Evolutionary conservation across 2,329 filamentous ascomycete species (phyloP).

Genomic region (Colletotrichum nymphaeae): DNA sequence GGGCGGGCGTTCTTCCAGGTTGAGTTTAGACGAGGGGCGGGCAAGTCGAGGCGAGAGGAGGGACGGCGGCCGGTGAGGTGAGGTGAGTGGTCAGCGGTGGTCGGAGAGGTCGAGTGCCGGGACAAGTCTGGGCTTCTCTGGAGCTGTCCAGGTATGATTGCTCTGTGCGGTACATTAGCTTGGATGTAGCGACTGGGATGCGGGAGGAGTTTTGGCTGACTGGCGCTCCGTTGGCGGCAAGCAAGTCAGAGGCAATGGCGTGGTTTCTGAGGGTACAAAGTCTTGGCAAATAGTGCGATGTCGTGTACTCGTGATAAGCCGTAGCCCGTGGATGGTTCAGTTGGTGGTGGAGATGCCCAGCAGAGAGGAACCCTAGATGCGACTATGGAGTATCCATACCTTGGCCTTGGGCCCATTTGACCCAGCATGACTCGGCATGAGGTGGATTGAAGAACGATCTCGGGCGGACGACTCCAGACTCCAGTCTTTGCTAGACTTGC

Average conservation of each 20-base stretch:
- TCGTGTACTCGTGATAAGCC: background rate
- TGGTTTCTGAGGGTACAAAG: background rate
- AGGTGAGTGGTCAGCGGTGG: constrained; percentile 2
- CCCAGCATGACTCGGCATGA: constrained; percentile 3
- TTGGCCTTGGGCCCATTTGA: background rate
- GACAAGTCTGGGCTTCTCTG: background rate
- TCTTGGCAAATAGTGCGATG: constrained; percentile 18
- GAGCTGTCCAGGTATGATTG: background rate
- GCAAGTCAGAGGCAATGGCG: background rate
- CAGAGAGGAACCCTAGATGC: background rate
- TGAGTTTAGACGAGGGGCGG: background rate
- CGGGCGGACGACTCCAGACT: background rate
- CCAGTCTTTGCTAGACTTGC: background rate
- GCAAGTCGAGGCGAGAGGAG: constrained; percentile 16
- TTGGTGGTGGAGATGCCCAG: background rate
- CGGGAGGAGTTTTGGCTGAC: background rate
- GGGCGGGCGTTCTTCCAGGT: background rate
- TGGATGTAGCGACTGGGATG: background rate
- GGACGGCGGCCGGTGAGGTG: background rate
- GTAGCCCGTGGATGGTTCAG: background rate
- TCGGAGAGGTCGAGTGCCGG: constrained; percentile 19
- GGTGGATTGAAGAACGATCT: background rate
- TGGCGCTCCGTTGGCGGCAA: background rate
- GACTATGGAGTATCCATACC: background rate
- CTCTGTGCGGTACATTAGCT: background rate